phyloP scores from a whole-genome alignment of 2,329 filamentous ascomycete species.

The Ophiostoma montium region DNA sequence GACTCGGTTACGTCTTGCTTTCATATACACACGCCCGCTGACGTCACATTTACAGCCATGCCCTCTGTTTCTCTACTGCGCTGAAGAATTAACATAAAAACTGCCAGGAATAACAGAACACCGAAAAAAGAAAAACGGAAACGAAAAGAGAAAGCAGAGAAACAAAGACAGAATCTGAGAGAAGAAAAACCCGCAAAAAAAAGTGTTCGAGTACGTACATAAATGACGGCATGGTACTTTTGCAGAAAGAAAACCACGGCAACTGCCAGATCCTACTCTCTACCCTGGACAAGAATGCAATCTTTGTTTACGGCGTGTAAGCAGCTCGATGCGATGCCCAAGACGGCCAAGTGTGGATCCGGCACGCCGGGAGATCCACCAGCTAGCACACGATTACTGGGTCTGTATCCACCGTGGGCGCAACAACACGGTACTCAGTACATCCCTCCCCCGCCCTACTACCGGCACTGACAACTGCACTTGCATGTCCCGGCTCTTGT shows the following conservation, averaged over 20 bases:
- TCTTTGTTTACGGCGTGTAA: neutral
- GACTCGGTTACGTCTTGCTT: too few relatives aligned
- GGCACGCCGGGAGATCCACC: neutral
- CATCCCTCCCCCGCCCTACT: neutral
- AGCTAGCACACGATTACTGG: neutral
- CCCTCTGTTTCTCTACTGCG: too few relatives aligned
- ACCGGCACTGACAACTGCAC: too few relatives aligned
- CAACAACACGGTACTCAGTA: neutral
- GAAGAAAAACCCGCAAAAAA: neutral
- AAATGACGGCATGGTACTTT: neutral
- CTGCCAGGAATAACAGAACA: too few relatives aligned
- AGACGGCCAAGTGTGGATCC: constrained; percentile 1
- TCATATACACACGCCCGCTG: too few relatives aligned
- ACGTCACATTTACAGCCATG: too few relatives aligned
- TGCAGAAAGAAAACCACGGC: neutral
- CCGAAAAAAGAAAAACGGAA: too few relatives aligned
- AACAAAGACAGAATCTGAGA: too few relatives aligned
- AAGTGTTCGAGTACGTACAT: too few relatives aligned
- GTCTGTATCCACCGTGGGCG: neutral
- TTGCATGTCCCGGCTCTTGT: too few relatives aligned
- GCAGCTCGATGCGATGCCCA: neutral
- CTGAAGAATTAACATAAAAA: too few relatives aligned
- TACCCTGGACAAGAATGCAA: neutral
- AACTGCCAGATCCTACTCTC: neutral
- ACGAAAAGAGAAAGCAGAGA: too few relatives aligned